Evolutionary conservation across 805 yeast species (phyloP).

Genomic region (Cyberlindnera xylosilytica): DNA sequence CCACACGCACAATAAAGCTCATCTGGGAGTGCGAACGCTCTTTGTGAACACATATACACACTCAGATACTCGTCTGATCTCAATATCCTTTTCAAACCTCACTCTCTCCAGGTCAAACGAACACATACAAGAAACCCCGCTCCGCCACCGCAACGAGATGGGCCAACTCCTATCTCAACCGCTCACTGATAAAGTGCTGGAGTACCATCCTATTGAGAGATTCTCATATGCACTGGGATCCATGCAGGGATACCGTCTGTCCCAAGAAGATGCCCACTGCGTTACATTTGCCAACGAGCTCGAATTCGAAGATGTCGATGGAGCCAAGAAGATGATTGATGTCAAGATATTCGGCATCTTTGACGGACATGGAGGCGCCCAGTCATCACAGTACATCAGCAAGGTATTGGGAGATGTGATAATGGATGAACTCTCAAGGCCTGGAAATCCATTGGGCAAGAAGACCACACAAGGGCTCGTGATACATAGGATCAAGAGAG

Average conservation of each 20-base stretch:
- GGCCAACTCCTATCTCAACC: slow-evolving; percentile 77
- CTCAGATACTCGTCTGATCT: no score
- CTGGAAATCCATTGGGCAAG: slow-evolving; percentile 10
- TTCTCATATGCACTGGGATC: slow-evolving; percentile 61
- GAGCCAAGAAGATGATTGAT: slow-evolving; percentile 23
- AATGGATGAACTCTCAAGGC: slow-evolving; percentile 5
- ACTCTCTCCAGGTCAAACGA: no score
- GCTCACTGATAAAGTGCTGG: slow-evolving; percentile 41
- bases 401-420: slow-evolving; percentile 27
- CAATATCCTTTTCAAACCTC: no score
- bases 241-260: slow-evolving; percentile 73
- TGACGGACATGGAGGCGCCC: slow-evolving; percentile 81
- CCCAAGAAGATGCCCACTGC: slow-evolving; percentile 76
- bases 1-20: neutral
- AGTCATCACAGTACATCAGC: slow-evolving; percentile 53
- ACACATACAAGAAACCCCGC: no score
- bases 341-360: slow-evolving; percentile 62
- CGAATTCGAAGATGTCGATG: slow-evolving; percentile 22
- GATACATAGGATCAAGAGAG: slow-evolving; percentile 37
- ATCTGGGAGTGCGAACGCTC: no score
- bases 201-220: slow-evolving; percentile 34
- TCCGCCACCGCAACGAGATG: no score
- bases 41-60: no score
- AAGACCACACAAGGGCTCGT: slow-evolving; percentile 33
- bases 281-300: slow-evolving; percentile 42